These are phyloP conservation scores for Tulasnella sp. DNA, from an alignment of 768 basidiomycete genomes.

Conservation along the genomic window DNA sequence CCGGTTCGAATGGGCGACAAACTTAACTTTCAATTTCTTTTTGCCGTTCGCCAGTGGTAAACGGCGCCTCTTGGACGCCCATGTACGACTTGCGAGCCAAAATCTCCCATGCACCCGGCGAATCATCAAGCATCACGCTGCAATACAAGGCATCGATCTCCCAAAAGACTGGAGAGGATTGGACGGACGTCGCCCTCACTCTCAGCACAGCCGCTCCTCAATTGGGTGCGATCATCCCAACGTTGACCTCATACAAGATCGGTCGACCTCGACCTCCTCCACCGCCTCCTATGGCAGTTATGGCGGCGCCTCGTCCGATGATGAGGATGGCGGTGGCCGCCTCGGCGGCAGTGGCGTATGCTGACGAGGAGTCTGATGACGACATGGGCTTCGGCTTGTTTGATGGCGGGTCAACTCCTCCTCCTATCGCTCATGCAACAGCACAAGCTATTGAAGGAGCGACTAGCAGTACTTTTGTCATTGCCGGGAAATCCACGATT, in stretches of 20 bases:
- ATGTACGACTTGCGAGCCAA: slow-evolving; percentile 25
- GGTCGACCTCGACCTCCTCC: background rate
- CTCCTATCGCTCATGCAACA: background rate
- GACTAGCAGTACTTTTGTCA: slow-evolving; percentile 15
- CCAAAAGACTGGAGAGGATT: slow-evolving; percentile 25
- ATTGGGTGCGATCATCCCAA: slow-evolving; percentile 19
- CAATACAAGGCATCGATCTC: slow-evolving; percentile 24
- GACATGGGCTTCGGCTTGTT: background rate
- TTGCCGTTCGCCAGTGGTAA: slow-evolving; percentile 13
- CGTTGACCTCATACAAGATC: slow-evolving; percentile 11
- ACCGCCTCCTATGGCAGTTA: background rate
- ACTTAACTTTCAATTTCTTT: background rate
- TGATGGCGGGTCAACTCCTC: background rate
- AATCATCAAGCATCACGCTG: background rate
- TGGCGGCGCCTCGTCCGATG: background rate
- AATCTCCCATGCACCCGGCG: background rate
- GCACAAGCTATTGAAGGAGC: slow-evolving; percentile 15
- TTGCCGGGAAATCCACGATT: slow-evolving; percentile 15
- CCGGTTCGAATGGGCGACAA: background rate
- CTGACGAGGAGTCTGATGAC: background rate
- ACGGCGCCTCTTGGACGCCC: slow-evolving; percentile 22
- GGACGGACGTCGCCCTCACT: slow-evolving; percentile 21
- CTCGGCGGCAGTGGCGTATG: background rate
- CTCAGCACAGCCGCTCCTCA: slow-evolving; percentile 24
- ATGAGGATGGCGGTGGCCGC: background rate